Conservation (phyloP, 2,329 filamentous ascomycete genomes). For the Beauveria asiatica region DNA sequence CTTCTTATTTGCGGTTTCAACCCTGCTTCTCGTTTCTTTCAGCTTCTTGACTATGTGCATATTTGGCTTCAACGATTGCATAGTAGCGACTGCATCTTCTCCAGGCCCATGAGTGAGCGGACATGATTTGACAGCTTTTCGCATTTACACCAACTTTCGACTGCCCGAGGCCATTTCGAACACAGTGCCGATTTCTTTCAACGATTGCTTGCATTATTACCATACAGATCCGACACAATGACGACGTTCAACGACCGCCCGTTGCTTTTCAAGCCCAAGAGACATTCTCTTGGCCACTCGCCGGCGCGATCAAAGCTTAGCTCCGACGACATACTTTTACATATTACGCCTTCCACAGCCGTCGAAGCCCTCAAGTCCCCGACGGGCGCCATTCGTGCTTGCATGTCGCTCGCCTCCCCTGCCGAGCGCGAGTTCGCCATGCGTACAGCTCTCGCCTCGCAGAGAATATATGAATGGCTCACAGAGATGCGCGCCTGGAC, state of each 20-base stretch:
- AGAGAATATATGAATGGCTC: slow-evolving; percentile 65
- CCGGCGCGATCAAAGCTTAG: slow-evolving; percentile 35
- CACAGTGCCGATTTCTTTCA: neutral
- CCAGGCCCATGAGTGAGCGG: slow-evolving; percentile 14
- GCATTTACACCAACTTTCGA: slow-evolving; percentile 13
- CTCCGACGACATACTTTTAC: slow-evolving; percentile 51
- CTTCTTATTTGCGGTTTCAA: neutral
- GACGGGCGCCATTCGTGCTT: slow-evolving; percentile 44
- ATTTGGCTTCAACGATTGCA: slow-evolving; percentile 14
- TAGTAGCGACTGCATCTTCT: slow-evolving; percentile 11
- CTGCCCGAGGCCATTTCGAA: neutral
- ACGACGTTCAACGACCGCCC: slow-evolving; percentile 26
- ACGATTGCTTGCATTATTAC: neutral
- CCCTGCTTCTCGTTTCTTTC: neutral
- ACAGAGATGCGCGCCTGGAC: slow-evolving; percentile 57
- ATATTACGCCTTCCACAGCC: slow-evolving; percentile 52
- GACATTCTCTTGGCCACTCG: slow-evolving; percentile 27
- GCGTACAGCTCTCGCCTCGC: slow-evolving; percentile 60
- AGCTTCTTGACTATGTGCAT: slow-evolving; percentile 17
- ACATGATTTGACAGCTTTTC: slow-evolving; percentile 8
- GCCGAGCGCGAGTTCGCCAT: slow-evolving; percentile 64
- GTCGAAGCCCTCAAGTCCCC: slow-evolving; percentile 51
- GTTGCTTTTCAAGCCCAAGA: slow-evolving; percentile 24
- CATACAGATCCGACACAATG: slow-evolving; percentile 13
- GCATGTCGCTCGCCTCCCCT: slow-evolving; percentile 53